These are phyloP conservation scores for Peronospora destructor DNA, from an alignment of 352 stramenopile genomes.

Conservation along the genomic window DNA sequence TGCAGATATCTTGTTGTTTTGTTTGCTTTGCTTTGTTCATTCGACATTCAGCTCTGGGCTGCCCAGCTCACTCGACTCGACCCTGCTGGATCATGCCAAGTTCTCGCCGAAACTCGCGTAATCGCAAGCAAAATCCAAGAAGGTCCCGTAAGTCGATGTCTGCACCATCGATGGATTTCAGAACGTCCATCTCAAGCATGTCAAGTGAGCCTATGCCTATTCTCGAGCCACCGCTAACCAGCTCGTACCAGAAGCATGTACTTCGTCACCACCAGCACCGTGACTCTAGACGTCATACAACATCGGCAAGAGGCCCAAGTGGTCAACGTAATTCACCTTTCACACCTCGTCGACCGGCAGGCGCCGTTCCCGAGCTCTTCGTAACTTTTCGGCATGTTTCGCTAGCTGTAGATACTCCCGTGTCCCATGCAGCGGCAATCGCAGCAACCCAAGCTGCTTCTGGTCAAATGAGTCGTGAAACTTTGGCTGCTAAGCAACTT, in stretches of 20 bases:
- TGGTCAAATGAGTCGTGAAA: slow-evolving; percentile 24
- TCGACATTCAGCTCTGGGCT: slow-evolving; percentile 16
- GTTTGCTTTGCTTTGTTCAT: slow-evolving; percentile 5
- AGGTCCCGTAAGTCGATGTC: slow-evolving; percentile 11
- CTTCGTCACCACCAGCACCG: slow-evolving; percentile 21
- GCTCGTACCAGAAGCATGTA: slow-evolving; percentile 25
- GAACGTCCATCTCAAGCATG: slow-evolving; percentile 25
- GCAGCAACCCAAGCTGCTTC: slow-evolving; percentile 21
- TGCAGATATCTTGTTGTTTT: neutral
- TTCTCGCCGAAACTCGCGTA: slow-evolving; percentile 11
- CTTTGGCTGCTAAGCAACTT: slow-evolving; percentile 34
- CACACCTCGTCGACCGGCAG: slow-evolving; percentile 22
- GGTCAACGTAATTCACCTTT: slow-evolving; percentile 19
- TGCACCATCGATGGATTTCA: slow-evolving; percentile 10
- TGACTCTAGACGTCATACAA: slow-evolving; percentile 12
- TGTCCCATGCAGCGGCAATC: slow-evolving; percentile 13
- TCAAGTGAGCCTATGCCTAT: slow-evolving; percentile 27
- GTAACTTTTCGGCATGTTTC: slow-evolving; percentile 35
- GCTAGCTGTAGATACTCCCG: slow-evolving; percentile 22
- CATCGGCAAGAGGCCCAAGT: slow-evolving; percentile 1
- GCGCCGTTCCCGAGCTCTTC: slow-evolving; percentile 25
- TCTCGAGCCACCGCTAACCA: slow-evolving; percentile 24
- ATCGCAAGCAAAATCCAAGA: slow-evolving; percentile 14
- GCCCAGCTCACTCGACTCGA: slow-evolving; percentile 1
- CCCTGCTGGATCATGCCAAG: slow-evolving; percentile 11